These are phyloP conservation scores for Cicer pinnatifidum DNA, from an alignment of 306 rosid species.

Conservation along the genomic window DNA sequence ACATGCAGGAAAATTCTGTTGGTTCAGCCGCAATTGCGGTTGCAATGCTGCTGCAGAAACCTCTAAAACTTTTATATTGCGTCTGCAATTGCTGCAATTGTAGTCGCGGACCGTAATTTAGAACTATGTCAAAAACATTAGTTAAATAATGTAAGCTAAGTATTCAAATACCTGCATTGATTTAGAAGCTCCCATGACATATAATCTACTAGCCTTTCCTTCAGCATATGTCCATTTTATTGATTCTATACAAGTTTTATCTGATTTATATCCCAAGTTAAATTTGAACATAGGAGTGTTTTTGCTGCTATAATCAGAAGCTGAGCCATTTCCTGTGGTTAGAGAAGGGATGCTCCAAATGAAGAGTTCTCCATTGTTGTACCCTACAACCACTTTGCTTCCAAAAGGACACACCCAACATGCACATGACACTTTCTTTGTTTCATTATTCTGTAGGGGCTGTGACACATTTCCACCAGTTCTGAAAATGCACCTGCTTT, in stretches of 20 bases:
- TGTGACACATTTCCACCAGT: slow-evolving; percentile 63
- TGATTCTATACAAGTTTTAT: slow-evolving; percentile 66
- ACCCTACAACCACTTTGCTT: slow-evolving; percentile 80
- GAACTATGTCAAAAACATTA: no score
- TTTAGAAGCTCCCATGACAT: slow-evolving; percentile 71
- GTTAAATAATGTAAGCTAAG: slow-evolving; percentile 3
- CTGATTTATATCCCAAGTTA: slow-evolving; percentile 83
- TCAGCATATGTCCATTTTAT: slow-evolving; percentile 77
- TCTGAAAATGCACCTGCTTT: slow-evolving; percentile 65
- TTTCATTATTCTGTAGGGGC: slow-evolving; percentile 57
- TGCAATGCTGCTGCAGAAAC: no score
- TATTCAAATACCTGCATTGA: slow-evolving; percentile 63
- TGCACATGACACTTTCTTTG: slow-evolving; percentile 79
- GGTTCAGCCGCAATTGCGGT: no score
- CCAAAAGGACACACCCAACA: slow-evolving; percentile 93
- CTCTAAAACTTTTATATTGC: no score
- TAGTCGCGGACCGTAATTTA: no score
- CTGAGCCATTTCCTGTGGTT: slow-evolving; percentile 46
- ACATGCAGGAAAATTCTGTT: no score
- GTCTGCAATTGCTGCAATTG: no score
- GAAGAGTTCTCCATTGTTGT: slow-evolving; percentile 82
- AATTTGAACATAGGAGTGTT: slow-evolving; percentile 69
- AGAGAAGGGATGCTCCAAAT: slow-evolving; percentile 74
- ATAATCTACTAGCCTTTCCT: slow-evolving; percentile 77
- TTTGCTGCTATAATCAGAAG: slow-evolving; percentile 48